Evolutionary conservation across 306 rosid species (phyloP).

Genomic region (Lathyrus oleraceus): DNA sequence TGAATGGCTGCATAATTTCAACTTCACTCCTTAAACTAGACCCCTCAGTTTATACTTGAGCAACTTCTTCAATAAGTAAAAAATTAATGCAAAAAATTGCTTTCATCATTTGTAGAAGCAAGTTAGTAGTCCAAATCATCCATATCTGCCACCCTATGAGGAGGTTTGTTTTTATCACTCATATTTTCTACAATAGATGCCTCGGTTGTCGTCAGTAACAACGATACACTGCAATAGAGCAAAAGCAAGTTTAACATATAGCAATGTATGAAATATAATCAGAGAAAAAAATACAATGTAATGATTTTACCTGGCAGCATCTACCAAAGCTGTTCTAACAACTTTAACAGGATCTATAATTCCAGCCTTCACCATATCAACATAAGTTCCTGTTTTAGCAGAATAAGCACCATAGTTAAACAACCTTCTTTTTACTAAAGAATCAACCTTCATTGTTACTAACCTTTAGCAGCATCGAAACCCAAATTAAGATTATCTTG

Average conservation of each 20-base stretch:
- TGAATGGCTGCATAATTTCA: constrained; percentile 22
- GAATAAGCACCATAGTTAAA: constrained; percentile 24
- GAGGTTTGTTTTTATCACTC: constrained; percentile 55
- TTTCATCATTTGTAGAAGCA: constrained; percentile 11
- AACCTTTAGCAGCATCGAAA: constrained; percentile 85
- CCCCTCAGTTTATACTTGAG: constrained; percentile 7
- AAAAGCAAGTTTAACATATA: constrained; percentile 24
- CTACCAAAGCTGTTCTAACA: constrained; percentile 81
- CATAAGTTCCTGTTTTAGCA: constrained; percentile 70
- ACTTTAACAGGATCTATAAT: constrained; percentile 94
- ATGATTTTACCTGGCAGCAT: constrained; percentile 81
- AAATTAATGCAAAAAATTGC: constrained; percentile 28
- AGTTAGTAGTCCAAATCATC: constrained; percentile 55
- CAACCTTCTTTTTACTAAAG: not conserved
- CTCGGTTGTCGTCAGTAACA: constrained; percentile 84
- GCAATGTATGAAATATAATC: not conserved
- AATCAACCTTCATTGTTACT: not conserved
- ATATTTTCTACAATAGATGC: constrained; percentile 63
- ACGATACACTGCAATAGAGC: constrained; percentile 58
- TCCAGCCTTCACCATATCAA: constrained; percentile 87
- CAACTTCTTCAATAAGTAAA: constrained; percentile 1
- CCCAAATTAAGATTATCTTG: constrained; percentile 69
- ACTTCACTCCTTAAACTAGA: constrained; percentile 13
- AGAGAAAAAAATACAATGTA: not conserved
- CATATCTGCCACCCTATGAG: constrained; percentile 75